Conservation (phyloP, 2,329 filamentous ascomycete species). For the Fusarium ramigenum region DNA sequence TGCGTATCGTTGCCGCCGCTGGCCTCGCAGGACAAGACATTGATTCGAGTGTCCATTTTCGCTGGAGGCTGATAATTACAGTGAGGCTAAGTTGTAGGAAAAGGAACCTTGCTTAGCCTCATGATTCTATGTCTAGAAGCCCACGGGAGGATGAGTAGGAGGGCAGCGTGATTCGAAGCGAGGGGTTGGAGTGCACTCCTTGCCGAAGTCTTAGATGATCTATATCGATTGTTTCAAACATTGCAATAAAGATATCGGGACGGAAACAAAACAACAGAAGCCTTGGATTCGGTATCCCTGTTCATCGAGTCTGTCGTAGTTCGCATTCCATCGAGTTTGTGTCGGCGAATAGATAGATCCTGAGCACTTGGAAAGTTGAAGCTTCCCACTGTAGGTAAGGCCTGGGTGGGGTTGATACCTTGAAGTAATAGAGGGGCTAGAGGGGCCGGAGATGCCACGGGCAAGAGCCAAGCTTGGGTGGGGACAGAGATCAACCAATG, state of each 20-base stretch:
- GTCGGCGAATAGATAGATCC: background rate
- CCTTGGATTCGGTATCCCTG: background rate
- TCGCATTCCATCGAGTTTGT: background rate
- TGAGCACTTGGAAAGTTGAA: background rate
- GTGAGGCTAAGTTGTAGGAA: background rate
- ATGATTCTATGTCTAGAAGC: background rate
- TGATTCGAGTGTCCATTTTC: background rate
- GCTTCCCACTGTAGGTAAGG: conserved; percentile 1
- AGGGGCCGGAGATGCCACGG: conserved; percentile 20
- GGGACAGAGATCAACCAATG: background rate
- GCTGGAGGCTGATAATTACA: background rate
- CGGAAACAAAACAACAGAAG: background rate
- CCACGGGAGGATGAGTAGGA: background rate
- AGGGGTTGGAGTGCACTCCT: conserved; percentile 5
- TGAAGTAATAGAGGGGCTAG: background rate
- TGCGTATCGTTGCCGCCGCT: conserved; percentile 10
- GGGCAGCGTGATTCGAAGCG: conserved; percentile 20
- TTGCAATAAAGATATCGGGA: background rate
- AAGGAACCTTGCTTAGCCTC: background rate
- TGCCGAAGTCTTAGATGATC: background rate
- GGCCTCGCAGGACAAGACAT: background rate
- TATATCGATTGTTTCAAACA: background rate
- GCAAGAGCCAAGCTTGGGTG: conserved; percentile 2
- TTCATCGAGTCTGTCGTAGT: background rate
- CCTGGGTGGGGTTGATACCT: background rate